These are phyloP conservation scores for Amanita muscaria DNA, from an alignment of 768 basidiomycete genomes.

Conservation along the genomic window DNA sequence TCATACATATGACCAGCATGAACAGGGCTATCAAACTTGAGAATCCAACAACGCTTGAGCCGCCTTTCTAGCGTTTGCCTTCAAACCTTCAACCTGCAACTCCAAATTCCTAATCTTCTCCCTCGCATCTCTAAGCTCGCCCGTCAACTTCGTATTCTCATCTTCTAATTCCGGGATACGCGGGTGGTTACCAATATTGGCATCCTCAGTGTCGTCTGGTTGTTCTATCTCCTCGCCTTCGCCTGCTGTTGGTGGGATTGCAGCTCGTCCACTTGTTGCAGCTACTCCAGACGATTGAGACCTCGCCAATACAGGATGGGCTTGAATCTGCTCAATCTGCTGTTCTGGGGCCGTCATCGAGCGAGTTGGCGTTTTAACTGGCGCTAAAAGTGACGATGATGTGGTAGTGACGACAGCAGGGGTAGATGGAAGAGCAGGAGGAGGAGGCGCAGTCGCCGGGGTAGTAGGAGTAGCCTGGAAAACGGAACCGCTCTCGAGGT, in stretches of 20 bases:
- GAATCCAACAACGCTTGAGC: slow-evolving; percentile 49
- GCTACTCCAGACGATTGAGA: neutral
- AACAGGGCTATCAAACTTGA: slow-evolving; percentile 4
- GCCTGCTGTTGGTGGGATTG: no score
- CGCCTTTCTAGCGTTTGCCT: slow-evolving; percentile 69
- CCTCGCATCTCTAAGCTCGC: slow-evolving; percentile 69
- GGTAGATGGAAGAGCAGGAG: neutral
- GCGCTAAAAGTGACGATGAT: no score
- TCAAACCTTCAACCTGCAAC: slow-evolving; percentile 68
- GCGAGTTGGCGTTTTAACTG: neutral
- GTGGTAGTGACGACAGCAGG: neutral
- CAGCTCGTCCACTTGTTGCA: no score
- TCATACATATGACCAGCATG: neutral
- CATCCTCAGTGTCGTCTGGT: no score
- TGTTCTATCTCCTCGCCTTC: no score
- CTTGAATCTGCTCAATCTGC: neutral
- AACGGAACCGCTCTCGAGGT: slow-evolving; percentile 59
- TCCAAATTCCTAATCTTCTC: slow-evolving; percentile 80
- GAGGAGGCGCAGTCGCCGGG: neutral
- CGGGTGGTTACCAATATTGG: no score
- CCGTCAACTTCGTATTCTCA: slow-evolving; percentile 55
- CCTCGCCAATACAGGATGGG: neutral
- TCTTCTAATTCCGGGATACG: slow-evolving; percentile 21
- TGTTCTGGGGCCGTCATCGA: neutral
- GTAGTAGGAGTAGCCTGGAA: slow-evolving; percentile 21